Base-by-base conservation (phyloP, 805 yeast genomes). In the Candida pseudofarinosa region DNA sequence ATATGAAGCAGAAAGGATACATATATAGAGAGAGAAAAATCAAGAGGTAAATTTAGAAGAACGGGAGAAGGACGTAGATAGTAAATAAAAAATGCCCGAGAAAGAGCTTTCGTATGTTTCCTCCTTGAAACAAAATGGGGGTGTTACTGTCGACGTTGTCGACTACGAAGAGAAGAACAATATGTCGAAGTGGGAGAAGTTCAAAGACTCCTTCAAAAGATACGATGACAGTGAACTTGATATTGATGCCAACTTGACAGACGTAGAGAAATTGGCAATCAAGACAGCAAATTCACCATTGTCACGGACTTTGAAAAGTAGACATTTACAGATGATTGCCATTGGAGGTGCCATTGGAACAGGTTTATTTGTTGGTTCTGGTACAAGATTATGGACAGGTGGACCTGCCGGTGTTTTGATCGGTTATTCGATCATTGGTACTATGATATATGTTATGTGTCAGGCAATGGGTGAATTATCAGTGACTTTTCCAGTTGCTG, bases 311-410 rank as follows among this genome's bases (percentile, higher is more conserved):
- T 67, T 83, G 40, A 79, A 77, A 52, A 74, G 78, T 35, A 73
- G 90, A 56, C 91, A 86, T 59, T 63, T 86, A 50, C 81, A 83
- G 46, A 81, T 85, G 88, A 86, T 86, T 65, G 90, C 93, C 40
- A 71, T 86, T 48, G 93, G 91, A 51, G 90, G 91, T 34, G 76
- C 85, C 46, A 85, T 87, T 51, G 96, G 95, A 53, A 83, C 91
- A 6, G 95, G 93, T 56, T 69, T 88, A 40, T 80, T 88, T 47
- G 84, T 88, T 26, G 88, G 88, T 56, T 76, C 88, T 2, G 86
- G 87, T 46, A 61, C 73, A 14, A 76, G 86, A 2, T 63, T 85
- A 40, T 51, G 73, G 14, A 67, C 73, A 26, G 85, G 88, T 58
- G 93, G 93, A 19, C 91, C 93, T 14, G 86, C 83, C 48, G 73